Percentiles rank a stretch among this genome's conserved stretches.
phyloP scores from a whole-genome alignment of 192 early-diverging fungal species.

The Oehlia diaphana region DNA sequence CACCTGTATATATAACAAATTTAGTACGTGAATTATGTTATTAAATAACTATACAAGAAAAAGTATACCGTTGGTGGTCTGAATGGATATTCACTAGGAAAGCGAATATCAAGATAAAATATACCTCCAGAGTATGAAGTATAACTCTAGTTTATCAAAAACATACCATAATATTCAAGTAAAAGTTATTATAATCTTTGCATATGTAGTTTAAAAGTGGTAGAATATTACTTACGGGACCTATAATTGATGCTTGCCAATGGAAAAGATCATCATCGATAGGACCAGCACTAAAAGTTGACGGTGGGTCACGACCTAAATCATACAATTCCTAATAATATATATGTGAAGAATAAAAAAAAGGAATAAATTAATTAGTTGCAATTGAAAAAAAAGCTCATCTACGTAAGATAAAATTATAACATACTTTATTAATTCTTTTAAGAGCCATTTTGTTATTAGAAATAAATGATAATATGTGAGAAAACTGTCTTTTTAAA shows the following conservation, averaged over 20 bases:
- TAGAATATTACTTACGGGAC: constrained; percentile 65
- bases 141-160: constrained; percentile 67
- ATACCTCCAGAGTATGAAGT: constrained; percentile 92
- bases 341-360: too few species aligned
- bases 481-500: too few species aligned
- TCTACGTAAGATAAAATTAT: too few species aligned
- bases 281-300: too few species aligned
- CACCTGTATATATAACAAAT: constrained; percentile 49
- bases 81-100: constrained; percentile 97
- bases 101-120: constrained; percentile 96
- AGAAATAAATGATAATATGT: neutral
- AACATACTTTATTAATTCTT: constrained; percentile 95
- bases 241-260: constrained; percentile 99
- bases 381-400: too few species aligned
- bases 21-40: too few species aligned
- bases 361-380: too few species aligned
- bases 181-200: neutral
- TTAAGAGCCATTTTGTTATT: constrained; percentile 82
- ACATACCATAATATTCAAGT: neutral
- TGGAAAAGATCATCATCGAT: constrained; percentile 48
- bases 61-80: constrained; percentile 89
- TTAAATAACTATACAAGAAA: too few species aligned
- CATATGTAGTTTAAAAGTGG: too few species aligned
- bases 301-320: too few species aligned
- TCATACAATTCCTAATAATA: too few species aligned